Evolutionary conservation across 1,139 yeast genomes (phyloP).

Genomic region (Hyphopichia fennica): DNA sequence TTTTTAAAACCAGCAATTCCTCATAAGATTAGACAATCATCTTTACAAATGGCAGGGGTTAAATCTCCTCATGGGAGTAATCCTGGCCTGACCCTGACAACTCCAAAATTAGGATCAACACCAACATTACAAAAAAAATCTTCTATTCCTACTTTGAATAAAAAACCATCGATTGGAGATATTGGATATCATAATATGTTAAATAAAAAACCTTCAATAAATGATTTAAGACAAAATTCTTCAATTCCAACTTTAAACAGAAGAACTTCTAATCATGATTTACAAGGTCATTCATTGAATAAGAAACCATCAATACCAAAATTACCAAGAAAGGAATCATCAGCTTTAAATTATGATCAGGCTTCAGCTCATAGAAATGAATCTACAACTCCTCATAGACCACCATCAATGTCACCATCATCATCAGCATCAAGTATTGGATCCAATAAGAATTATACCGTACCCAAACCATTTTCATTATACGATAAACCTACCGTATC

Average conservation of each 20-base stretch:
- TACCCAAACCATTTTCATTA: conserved; percentile 26
- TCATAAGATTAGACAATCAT: conserved; percentile 25
- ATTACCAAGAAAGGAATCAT: conserved; percentile 3
- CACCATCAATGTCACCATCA: conserved; percentile 3
- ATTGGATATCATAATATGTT: conserved; percentile 6
- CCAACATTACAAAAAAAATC: conserved; percentile 16
- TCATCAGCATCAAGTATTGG: conserved; percentile 4
- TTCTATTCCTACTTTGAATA: conserved; percentile 15
- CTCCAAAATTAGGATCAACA: conserved; percentile 10
- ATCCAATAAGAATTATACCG: conserved; percentile 12
- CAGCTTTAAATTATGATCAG: background rate
- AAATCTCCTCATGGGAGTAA: conserved; percentile 1
- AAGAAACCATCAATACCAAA: conserved; percentile 11
- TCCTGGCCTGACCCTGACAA: conserved; percentile 7
- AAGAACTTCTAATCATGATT: conserved; percentile 11
- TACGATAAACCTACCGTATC: conserved; percentile 47
- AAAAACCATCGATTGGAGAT: conserved; percentile 13
- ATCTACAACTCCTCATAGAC: background rate
- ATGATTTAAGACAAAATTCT: conserved; percentile 14
- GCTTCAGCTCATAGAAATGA: background rate
- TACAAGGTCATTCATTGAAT: conserved; percentile 10
- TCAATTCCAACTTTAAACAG: conserved; percentile 15
- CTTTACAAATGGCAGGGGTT: conserved; percentile 40
- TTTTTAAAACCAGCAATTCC: conserved; percentile 30
- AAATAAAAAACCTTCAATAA: conserved; percentile 14